Base-by-base conservation (phyloP, 2,329 filamentous ascomycete species). In the Fusarium phyllophilum region DNA sequence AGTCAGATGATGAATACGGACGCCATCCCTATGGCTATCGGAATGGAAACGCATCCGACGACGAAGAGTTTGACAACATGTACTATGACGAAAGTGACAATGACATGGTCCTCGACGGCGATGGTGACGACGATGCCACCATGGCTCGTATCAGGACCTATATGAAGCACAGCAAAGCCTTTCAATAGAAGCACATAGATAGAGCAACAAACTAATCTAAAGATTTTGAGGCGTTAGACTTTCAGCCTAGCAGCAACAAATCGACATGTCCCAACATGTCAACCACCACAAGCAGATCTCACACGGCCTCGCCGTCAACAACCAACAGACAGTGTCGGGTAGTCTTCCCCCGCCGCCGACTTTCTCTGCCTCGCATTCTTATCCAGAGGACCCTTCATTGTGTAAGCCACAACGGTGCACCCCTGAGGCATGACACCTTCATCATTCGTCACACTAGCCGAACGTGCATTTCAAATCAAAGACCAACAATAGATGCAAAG, bases 1-100 rank as follows among this genome's bases (percentile, higher is more conserved):
- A 90, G 49, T 91, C 90, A 22, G 92, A 94, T 75, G 83, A 85
- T 59, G 84, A 85, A 66, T 84, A 86, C 70, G 88, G 85, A 48
- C 84, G 85, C 15, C 86, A 89, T 62, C 80, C 89, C 4, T 91
- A 91, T 78, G 81, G 84, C 39, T 91, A 87, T 77, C 85, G 86
- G 48, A 88, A 84, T 26, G 82, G 81, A 31, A 87, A 89, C 59
- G 87, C 86, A 14, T 89, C 88, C 6, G 88, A 89, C 72, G 81
- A 86, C 13, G 88, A 90, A 74, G 88, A 89, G 74, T 89, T 85
- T 62, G 86, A 86, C 61, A 79, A 85, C 26, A 79, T 81, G 12
- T 77, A 81, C 31, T 80, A 81, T 45, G 79, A 81, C 22, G 82
- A 83, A 31, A 79, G 82, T 44, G 81, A 82, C 26, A 81, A 84